Evolutionary conservation across 2,329 filamentous ascomycete species (phyloP), one percentile per base, ranked within the genome.

Genomic region (Coniella vitis): DNA sequence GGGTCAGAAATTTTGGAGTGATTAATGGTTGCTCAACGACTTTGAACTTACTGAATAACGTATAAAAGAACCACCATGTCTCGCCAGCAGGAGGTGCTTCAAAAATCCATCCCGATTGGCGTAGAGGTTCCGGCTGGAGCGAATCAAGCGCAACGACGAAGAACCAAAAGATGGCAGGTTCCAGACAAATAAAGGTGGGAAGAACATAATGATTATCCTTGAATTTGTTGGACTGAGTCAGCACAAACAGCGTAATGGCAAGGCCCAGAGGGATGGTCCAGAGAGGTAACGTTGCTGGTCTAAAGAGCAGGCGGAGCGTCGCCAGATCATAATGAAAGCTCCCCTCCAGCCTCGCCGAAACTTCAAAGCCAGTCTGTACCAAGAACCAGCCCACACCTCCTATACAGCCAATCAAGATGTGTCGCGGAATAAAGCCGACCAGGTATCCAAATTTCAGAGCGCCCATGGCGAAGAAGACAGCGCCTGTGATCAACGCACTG

Each of bases 11-110:
- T 12, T 1, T 3, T 12, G 31, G 58, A 43, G 19, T 14, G 16
- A 8, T n/a, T 57, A 50, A 10, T 39, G 34, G 29, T 19, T 1
- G 9, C 25, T n/a, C 3, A 13, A 8, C 25, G 34, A 4, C 32
- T n/a, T 12, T 7, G 14, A 14, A 70, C 82, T 75, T 74, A 91
- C 87, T 84, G 67, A 95, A 98, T 41, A 97, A 78, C 0, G 89
- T 94, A 69, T 95, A 98, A 61, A 98, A 98, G 63, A 93, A 90
- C 79, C 93, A 98, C 81, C 94, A 98, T 0, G 93, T 90, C 58
- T 95, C 88, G 12, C 81, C 86, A 9, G 84, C 84, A 39, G 86
- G 84, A 1, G 93, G 91, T 0, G 86, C 86, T 58, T 88, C 79
- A 59, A 98, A 98, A 10, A 97, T 86, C 93, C 93, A 98, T 16